These are phyloP conservation scores for Citrus sinensis DNA, from an alignment of 345 rosid species.

Conservation along the genomic window DNA sequence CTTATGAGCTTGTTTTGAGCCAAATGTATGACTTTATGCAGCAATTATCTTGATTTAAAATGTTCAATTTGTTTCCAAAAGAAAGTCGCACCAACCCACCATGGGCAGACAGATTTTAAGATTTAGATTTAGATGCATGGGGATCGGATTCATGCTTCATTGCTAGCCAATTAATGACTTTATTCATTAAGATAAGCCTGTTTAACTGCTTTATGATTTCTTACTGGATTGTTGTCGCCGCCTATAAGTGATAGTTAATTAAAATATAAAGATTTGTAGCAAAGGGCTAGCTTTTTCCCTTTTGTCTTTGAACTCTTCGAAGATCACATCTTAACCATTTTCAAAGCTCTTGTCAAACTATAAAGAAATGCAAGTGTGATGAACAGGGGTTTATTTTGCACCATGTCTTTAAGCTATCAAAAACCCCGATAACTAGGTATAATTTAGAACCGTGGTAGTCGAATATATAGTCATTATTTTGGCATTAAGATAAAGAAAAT, in stretches of 20 bases:
- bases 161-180: neutral
- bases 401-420: neutral
- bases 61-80: neutral
- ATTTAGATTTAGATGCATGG: neutral
- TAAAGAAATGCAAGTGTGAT: neutral
- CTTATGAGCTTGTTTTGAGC: conserved; percentile 7
- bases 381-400: neutral
- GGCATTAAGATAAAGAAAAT: too few relatives aligned
- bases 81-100: conserved; percentile 1
- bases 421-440: neutral
- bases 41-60: neutral
- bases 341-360: neutral
- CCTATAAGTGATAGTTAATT: neutral
- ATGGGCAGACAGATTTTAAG: neutral
- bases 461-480: too few relatives aligned
- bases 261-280: neutral
- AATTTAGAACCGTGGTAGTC: too few relatives aligned
- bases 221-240: neutral
- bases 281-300: neutral
- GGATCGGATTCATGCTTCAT: neutral
- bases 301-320: neutral
- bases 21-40: neutral
- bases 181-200: neutral
- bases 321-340: neutral
- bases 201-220: conserved; percentile 1